These are phyloP conservation scores for Candida railenensis DNA, from an alignment of 805 yeast species.

Conservation along the genomic window DNA sequence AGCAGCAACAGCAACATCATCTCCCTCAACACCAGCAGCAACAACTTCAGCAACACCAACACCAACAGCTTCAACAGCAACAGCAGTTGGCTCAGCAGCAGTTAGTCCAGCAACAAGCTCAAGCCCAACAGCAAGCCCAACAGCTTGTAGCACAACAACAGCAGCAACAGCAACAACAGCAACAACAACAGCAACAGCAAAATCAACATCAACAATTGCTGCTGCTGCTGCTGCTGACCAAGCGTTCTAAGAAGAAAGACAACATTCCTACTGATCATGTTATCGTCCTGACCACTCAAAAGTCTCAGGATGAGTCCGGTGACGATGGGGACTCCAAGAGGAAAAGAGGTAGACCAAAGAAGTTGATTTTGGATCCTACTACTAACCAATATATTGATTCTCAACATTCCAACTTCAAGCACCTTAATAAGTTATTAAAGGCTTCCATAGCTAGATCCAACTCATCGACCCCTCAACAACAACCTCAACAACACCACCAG, in stretches of 20 bases:
- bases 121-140: slow-evolving; percentile 10
- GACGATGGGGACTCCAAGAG: slow-evolving; percentile 23
- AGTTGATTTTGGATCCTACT: slow-evolving; percentile 40
- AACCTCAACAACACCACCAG: neutral
- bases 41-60: slow-evolving; percentile 11
- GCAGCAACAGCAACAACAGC: slow-evolving; percentile 13
- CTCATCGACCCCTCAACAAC: neutral
- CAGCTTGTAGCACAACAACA: slow-evolving; percentile 10
- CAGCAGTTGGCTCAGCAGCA: slow-evolving; percentile 9
- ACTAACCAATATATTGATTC: slow-evolving; percentile 41
- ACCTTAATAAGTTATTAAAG: slow-evolving; percentile 28
- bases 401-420: slow-evolving; percentile 40
- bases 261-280: neutral
- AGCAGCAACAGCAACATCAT: slow-evolving; percentile 10
- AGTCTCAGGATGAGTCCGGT: slow-evolving; percentile 1
- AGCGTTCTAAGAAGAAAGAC: neutral
- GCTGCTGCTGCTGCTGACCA: slow-evolving; percentile 10
- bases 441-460: slow-evolving; percentile 7
- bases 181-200: slow-evolving; percentile 7
- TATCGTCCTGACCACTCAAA: slow-evolving; percentile 1
- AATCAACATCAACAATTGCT: slow-evolving; percentile 2
- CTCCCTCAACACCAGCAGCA: slow-evolving; percentile 9
- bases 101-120: slow-evolving; percentile 7
- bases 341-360: slow-evolving; percentile 42
- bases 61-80: slow-evolving; percentile 14